These are phyloP conservation scores for Phytomonas sp. DNA, from an alignment of 208 protist species.

Conservation along the genomic window DNA sequence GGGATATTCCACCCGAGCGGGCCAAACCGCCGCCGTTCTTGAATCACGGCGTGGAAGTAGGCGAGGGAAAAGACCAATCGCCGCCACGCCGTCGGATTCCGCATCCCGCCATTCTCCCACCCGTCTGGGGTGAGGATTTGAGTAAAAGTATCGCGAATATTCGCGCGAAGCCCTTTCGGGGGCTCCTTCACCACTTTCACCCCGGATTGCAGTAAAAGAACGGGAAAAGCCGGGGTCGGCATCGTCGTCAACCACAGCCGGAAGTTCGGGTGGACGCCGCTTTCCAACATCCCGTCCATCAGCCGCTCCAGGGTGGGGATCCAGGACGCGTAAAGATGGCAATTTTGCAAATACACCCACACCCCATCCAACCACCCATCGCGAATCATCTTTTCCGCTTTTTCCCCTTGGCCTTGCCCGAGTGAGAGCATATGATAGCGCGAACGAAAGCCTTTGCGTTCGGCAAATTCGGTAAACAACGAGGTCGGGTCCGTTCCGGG, in stretches of 20 bases:
- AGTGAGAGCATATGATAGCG: slow-evolving; percentile 90
- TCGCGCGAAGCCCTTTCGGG: slow-evolving; percentile 92
- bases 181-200: slow-evolving; percentile 97
- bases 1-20: slow-evolving; percentile 93
- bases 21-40: slow-evolving; percentile 92
- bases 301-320: slow-evolving; percentile 91
- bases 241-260: slow-evolving; percentile 95
- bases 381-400: slow-evolving; percentile 88
- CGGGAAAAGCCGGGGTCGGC: slow-evolving; percentile 89
- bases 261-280: slow-evolving; percentile 87
- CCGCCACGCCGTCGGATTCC: slow-evolving; percentile 79
- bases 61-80: slow-evolving; percentile 93
- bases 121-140: slow-evolving; percentile 56
- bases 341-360: slow-evolving; percentile 96
- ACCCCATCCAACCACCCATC: slow-evolving; percentile 58
- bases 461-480: slow-evolving; percentile 90
- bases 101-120: slow-evolving; percentile 48
- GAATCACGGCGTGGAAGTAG: slow-evolving; percentile 93
- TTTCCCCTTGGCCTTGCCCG: slow-evolving; percentile 93
- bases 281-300: slow-evolving; percentile 70
- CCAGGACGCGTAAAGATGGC: slow-evolving; percentile 93
- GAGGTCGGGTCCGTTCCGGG: slow-evolving; percentile 91
- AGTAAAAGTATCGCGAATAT: slow-evolving; percentile 86
- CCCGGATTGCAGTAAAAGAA: slow-evolving; percentile 91
- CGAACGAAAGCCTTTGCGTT: slow-evolving; percentile 85